A percentile compares a stretch with the other conserved stretches of the same genome.
phyloP scores from a whole-genome alignment of 495 filamentous ascomycete genomes.

The Hypoxylon intermedium region DNA sequence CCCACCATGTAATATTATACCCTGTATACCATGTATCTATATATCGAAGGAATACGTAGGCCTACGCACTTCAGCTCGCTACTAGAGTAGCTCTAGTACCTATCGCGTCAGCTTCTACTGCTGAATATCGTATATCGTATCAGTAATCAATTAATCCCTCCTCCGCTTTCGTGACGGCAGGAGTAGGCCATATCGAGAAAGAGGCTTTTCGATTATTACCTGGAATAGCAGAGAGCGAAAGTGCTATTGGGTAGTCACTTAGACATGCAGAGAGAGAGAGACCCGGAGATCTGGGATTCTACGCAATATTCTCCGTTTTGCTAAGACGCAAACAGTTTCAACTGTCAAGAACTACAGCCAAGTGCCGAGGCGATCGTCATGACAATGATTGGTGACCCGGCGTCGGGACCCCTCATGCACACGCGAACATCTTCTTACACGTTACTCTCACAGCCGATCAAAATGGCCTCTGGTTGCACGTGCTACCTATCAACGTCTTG shows the following conservation, averaged over 20 bases:
- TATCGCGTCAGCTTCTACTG: neutral
- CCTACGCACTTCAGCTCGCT: neutral
- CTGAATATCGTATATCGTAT: constrained; percentile 7
- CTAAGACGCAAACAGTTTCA: neutral
- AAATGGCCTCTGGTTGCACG: neutral
- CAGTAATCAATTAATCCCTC: constrained; percentile 36
- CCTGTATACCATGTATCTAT: neutral
- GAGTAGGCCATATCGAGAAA: constrained; percentile 27
- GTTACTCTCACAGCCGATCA: neutral
- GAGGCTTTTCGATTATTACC: constrained; percentile 29
- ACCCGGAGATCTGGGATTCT: constrained; percentile 32
- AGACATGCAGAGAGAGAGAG: constrained; percentile 19
- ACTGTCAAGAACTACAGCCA: neutral
- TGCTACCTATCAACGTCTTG: no score
- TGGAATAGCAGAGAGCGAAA: constrained; percentile 6
- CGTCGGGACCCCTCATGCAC: neutral
- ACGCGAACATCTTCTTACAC: neutral
- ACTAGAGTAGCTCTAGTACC: no score
- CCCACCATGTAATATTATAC: neutral
- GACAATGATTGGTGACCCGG: constrained; percentile 3
- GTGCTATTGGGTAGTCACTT: constrained; percentile 25
- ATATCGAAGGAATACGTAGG: neutral
- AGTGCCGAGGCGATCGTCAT: constrained; percentile 13
- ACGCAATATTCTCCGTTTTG: constrained; percentile 33
- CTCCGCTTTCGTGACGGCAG: constrained; percentile 7